These are phyloP conservation scores for Xylaria sp. DNA, from an alignment of 2,329 filamentous ascomycete genomes.

Conservation along the genomic window DNA sequence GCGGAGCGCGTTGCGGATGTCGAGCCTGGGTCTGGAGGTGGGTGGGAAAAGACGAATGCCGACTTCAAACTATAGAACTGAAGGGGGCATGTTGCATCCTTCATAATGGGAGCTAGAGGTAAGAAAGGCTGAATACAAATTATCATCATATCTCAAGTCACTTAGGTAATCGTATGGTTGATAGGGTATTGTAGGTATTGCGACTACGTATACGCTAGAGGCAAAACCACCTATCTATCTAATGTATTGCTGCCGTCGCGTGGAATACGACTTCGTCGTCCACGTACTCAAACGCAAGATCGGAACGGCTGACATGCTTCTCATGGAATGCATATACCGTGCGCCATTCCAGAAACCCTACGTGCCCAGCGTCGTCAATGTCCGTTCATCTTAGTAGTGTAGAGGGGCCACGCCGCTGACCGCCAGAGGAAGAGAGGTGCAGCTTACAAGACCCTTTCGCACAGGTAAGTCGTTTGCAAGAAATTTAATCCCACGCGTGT, in stretches of 20 bases:
- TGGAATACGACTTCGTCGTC: not conserved
- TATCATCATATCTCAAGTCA: not conserved
- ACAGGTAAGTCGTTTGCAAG: not conserved
- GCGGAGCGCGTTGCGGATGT: slow-evolving; percentile 75
- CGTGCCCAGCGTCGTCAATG: not conserved
- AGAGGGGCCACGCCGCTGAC: not conserved
- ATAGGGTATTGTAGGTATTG: not conserved
- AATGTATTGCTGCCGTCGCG: not conserved
- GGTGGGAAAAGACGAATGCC: slow-evolving; percentile 76
- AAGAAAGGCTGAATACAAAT: not conserved
- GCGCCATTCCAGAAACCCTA: not conserved
- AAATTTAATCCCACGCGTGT: not conserved
- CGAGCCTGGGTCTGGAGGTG: slow-evolving; percentile 63
- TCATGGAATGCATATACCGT: not conserved
- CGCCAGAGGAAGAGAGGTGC: not conserved
- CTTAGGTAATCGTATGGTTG: not conserved
- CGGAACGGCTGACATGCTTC: not conserved
- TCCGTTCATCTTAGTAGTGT: not conserved
- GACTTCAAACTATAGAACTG: slow-evolving; percentile 77
- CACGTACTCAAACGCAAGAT: not conserved
- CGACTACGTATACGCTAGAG: not conserved
- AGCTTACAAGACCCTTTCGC: not conserved
- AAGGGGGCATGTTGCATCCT: not conserved
- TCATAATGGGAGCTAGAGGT: not conserved
- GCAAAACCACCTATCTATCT: not conserved